A percentile compares a stretch with the other conserved stretches of the same genome.
phyloP scores from a whole-genome alignment of 2,329 filamentous ascomycete genomes.

The Botrytis galanthina region DNA sequence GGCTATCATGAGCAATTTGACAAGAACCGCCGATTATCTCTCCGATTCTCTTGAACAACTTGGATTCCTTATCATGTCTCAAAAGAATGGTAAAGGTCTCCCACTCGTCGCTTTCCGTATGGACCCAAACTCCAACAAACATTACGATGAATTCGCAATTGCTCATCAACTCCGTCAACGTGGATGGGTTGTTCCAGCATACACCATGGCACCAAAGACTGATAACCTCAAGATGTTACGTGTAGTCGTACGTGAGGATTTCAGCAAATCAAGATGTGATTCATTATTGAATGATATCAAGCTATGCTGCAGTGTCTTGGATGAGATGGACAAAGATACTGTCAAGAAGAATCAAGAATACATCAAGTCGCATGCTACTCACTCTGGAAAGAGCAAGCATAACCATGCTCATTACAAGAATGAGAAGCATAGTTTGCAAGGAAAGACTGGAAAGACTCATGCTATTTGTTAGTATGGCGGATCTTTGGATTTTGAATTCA shows the following conservation, averaged over 20 bases:
- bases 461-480: conserved; percentile 63
- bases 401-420: conserved; percentile 54
- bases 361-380: conserved; percentile 55
- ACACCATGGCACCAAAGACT: conserved; percentile 80
- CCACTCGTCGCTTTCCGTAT: conserved; percentile 90
- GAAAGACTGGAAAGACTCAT: conserved; percentile 88
- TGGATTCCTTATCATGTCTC: conserved; percentile 86
- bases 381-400: conserved; percentile 52
- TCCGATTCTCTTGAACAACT: conserved; percentile 67
- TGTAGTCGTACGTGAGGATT: conserved; percentile 90
- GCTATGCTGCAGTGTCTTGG: conserved; percentile 68
- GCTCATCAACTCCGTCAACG: conserved; percentile 84
- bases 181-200: conserved; percentile 92
- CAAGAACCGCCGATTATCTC: conserved; percentile 84
- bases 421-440: conserved; percentile 84
- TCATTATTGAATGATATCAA: conserved; percentile 75
- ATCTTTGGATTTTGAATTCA: neutral
- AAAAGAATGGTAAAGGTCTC: conserved; percentile 72
- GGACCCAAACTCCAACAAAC: conserved; percentile 51
- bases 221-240: conserved; percentile 85
- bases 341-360: conserved; percentile 69
- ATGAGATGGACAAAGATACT: conserved; percentile 69
- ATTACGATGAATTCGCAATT: conserved; percentile 72
- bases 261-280: conserved; percentile 79
- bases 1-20: conserved; percentile 92